phyloP scores from a whole-genome alignment of 2,329 filamentous ascomycete genomes.

The Sporothrix protearum region DNA sequence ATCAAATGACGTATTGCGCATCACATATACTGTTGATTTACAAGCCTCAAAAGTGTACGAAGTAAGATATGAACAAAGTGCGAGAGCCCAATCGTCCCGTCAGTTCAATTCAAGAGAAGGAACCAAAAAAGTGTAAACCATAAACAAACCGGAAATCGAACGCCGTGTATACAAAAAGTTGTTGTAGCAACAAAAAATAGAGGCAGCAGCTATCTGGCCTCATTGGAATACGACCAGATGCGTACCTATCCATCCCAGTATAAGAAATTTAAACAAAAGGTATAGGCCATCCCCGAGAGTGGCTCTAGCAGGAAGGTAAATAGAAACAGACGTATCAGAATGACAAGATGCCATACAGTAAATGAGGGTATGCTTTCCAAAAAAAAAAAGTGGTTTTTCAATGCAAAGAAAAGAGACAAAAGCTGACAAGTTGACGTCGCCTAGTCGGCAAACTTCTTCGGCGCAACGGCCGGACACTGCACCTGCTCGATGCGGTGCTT shows the following conservation, averaged over 20 bases:
- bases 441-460: constrained; percentile 19
- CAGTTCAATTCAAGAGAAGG: neutral
- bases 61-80: neutral
- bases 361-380: neutral
- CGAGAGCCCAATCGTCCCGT: neutral
- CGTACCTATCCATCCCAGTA: neutral
- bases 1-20: neutral
- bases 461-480: constrained; percentile 35
- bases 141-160: neutral
- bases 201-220: neutral
- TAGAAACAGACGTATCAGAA: neutral
- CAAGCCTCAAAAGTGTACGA: neutral
- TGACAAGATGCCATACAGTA: neutral
- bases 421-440: too few relatives aligned
- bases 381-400: neutral
- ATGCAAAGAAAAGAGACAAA: neutral
- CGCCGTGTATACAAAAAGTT: constrained; percentile 6
- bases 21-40: neutral
- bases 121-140: neutral
- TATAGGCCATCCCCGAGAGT: neutral
- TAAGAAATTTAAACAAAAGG: neutral
- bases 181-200: neutral
- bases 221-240: neutral
- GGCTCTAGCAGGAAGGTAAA: neutral
- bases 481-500: constrained; percentile 43